Evolutionary conservation across 106 monocot genomes (phyloP).

Genomic region (Allium fistulosum): DNA sequence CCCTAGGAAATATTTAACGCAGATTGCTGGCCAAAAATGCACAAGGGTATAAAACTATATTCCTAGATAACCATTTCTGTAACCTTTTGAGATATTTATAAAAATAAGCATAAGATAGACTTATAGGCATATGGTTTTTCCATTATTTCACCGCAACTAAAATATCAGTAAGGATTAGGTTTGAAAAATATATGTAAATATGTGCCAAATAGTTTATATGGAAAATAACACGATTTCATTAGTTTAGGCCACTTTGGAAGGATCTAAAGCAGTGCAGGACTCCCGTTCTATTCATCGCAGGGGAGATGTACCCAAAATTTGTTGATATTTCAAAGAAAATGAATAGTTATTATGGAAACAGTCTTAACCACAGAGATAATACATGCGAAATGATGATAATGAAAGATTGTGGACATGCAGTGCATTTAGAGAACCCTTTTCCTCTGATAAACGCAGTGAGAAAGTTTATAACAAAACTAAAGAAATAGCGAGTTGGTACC

Average conservation of each 20-base stretch:
- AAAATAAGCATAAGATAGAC: too few species aligned
- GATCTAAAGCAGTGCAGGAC: constrained; percentile 47
- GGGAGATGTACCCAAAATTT: constrained; percentile 76
- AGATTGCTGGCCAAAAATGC: too few species aligned
- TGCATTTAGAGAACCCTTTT: constrained; percentile 88
- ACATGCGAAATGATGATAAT: constrained; percentile 41
- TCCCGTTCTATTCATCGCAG: constrained; percentile 58
- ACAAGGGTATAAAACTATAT: too few species aligned
- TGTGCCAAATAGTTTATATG: too few species aligned
- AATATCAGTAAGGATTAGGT: too few species aligned
- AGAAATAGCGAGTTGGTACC: not conserved
- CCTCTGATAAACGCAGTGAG: constrained; percentile 59
- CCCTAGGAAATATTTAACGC: too few species aligned
- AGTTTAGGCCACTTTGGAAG: constrained; percentile 71
- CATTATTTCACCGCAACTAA: too few species aligned
- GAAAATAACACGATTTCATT: not conserved
- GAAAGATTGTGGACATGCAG: constrained; percentile 71
- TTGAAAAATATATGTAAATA: too few species aligned
- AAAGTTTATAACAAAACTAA: constrained; percentile 43
- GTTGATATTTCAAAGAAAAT: constrained; percentile 56
- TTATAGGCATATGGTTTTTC: too few species aligned
- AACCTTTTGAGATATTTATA: too few species aligned
- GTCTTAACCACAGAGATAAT: constrained; percentile 1
- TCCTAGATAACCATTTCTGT: too few species aligned
- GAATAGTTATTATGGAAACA: constrained; percentile 3